These are phyloP conservation scores for Penicillium paxilli DNA, from an alignment of 495 filamentous ascomycete species.

Conservation along the genomic window DNA sequence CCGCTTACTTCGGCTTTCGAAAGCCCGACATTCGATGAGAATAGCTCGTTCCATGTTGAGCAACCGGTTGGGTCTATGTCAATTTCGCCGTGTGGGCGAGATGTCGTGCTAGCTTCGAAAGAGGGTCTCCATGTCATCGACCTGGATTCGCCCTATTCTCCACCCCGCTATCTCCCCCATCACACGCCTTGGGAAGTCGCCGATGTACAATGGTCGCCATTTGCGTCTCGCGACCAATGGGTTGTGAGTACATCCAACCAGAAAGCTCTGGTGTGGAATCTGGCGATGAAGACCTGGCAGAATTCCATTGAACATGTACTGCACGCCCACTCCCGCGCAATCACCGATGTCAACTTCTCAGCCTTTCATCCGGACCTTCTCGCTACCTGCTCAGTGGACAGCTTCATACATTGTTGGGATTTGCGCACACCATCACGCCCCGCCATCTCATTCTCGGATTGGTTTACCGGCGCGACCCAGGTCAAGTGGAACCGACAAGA, in stretches of 20 bases:
- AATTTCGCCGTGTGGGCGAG: slow-evolving; percentile 89
- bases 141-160: slow-evolving; percentile 86
- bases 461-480: slow-evolving; percentile 92
- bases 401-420: slow-evolving; percentile 94
- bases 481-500: slow-evolving; percentile 95
- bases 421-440: slow-evolving; percentile 73
- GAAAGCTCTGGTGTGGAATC: slow-evolving; percentile 93
- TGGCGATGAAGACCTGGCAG: slow-evolving; percentile 70
- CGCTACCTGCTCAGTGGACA: slow-evolving; percentile 90
- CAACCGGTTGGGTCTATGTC: slow-evolving; percentile 74
- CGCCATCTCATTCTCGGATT: slow-evolving; percentile 83
- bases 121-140: slow-evolving; percentile 91
- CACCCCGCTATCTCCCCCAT: slow-evolving; percentile 82
- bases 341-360: slow-evolving; percentile 96
- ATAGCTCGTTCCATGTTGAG: slow-evolving; percentile 81
- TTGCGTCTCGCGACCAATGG: slow-evolving; percentile 86
- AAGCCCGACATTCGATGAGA: slow-evolving; percentile 82
- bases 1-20: slow-evolving; percentile 68
- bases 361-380: slow-evolving; percentile 88
- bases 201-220: slow-evolving; percentile 98
- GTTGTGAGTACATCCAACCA: slow-evolving; percentile 93
- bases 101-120: slow-evolving; percentile 86
- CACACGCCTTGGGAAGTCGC: slow-evolving; percentile 92
- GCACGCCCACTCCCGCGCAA: slow-evolving; percentile 84
- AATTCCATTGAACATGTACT: slow-evolving; percentile 87